Base-by-base conservation (phyloP, 208 protist genomes). In the Crithidia mellificae region DNA sequence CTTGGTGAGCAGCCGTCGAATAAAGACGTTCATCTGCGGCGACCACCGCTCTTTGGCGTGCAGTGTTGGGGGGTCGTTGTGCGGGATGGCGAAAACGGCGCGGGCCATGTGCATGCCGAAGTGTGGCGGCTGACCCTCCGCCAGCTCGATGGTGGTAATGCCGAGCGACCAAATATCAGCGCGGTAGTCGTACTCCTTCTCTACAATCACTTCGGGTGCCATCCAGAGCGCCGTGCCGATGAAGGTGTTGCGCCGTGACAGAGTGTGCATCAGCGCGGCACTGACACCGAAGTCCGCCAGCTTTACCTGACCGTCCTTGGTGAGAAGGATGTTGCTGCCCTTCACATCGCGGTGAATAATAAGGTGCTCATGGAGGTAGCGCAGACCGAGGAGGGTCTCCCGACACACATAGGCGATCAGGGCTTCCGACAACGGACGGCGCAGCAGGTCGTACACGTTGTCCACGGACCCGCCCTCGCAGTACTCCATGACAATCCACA, bases 131-230 rank as follows among this genome's bases (percentile, higher is more conserved):
- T 84, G 84, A 19, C 80, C 84, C 75, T 99, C 95, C 34, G 97
- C 98, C 89, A 99, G 94, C 63, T 99, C 98, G 72, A 98, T 98
- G 0, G 86, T 72, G 27, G 96, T 98, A 65, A 99, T 98, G 29
- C 97, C 97, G 20, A 98, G 74, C 63, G 93, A 98, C 97, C 96
- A 99, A 25, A 98, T 83, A 59, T 99, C 97, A 6, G 96, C 96
- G 52, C 84, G 85, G 61, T 88, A 85, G 68, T 97, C 92, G 76
- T 98, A 98, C 55, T 94, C 84, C 15, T 78, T 84, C 68, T 97
- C 91, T 25, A 84, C 78, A 71, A 97, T 94, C 14, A 84, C 85
- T 79, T 96, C 92, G 22, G 93, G 96, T 6, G 94, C 94, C 92
- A 98, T 98, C 94, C 95, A 98, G 50, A 94, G 83, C 27, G 92